phyloP scores from a whole-genome alignment of 352 stramenopile genomes.

The Thalassiosira livingstoniorum region DNA sequence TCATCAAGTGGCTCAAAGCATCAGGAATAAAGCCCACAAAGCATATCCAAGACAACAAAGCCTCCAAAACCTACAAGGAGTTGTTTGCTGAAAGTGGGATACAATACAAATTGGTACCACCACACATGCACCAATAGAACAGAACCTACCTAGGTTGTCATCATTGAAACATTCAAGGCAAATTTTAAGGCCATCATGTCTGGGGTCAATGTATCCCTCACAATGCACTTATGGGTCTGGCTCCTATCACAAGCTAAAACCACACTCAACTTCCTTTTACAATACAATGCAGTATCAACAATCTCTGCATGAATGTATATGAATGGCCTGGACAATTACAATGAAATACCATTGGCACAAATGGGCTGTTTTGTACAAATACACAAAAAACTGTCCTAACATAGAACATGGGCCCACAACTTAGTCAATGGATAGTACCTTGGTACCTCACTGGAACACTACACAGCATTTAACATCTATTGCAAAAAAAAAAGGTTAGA shows the following conservation, averaged over 20 bases:
- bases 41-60: conserved; percentile 56
- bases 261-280: conserved; percentile 58
- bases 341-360: conserved; percentile 54
- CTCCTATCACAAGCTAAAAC: conserved; percentile 56
- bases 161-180: conserved; percentile 64
- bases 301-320: conserved; percentile 47
- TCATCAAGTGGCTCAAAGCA: too few relatives aligned
- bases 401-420: conserved; percentile 44
- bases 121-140: conserved; percentile 50
- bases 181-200: conserved; percentile 58
- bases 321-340: conserved; percentile 38
- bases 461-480: conserved; percentile 49
- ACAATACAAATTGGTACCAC: conserved; percentile 46
- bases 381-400: conserved; percentile 32
- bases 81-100: conserved; percentile 2
- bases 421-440: conserved; percentile 52
- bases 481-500: conserved; percentile 32
- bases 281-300: conserved; percentile 33
- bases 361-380: conserved; percentile 47
- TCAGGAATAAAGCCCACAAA: too few relatives aligned
- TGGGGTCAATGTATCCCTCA: conserved; percentile 43
- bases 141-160: conserved; percentile 56
- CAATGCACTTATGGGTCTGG: conserved; percentile 54
- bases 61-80: conserved; percentile 12
- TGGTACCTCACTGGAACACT: conserved; percentile 54